Conservation (phyloP, 2,329 filamentous ascomycete species). For the Ampelomyces quisqualis region DNA sequence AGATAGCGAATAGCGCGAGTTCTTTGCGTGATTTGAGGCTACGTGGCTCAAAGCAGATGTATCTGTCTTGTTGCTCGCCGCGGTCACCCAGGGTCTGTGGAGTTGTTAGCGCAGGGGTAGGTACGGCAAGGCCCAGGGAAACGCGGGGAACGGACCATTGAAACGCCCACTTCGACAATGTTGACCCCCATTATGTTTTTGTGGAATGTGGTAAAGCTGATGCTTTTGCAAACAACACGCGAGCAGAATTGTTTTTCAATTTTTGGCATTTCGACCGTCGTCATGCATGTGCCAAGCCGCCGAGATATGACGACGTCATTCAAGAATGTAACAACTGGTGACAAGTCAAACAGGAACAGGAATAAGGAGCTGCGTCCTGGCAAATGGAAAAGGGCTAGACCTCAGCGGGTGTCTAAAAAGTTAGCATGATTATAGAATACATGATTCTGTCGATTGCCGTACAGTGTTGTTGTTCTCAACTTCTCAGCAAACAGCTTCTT, state of each 20-base stretch:
- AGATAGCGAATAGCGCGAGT: slow-evolving; percentile 25
- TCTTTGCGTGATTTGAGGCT: slow-evolving; percentile 24
- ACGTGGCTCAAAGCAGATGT: slow-evolving; percentile 18
- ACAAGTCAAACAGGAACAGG: slow-evolving; percentile 1
- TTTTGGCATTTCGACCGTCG: slow-evolving; percentile 1
- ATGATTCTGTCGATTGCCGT: not conserved
- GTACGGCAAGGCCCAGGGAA: not conserved
- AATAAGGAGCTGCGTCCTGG: too few relatives aligned
- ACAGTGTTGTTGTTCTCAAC: too few relatives aligned
- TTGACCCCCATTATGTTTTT: slow-evolving; percentile 13
- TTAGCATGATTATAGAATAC: too few relatives aligned
- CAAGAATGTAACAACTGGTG: slow-evolving; percentile 8
- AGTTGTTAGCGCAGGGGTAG: slow-evolving; percentile 16
- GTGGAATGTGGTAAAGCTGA: not conserved
- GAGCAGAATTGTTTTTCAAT: slow-evolving; percentile 6
- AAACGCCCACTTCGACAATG: slow-evolving; percentile 19
- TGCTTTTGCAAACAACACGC: slow-evolving; percentile 2
- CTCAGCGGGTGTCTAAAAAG: too few relatives aligned
- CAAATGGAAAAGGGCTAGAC: not conserved
- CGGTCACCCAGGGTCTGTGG: slow-evolving; percentile 25
- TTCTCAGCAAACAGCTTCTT: too few relatives aligned
- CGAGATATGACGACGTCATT: slow-evolving; percentile 26
- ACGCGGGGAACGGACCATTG: slow-evolving; percentile 13
- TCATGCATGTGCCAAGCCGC: slow-evolving; percentile 16
- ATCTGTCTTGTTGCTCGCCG: slow-evolving; percentile 27